Evolutionary conservation across 768 basidiomycete genomes (phyloP).

Genomic region (Boletus reticulatus): DNA sequence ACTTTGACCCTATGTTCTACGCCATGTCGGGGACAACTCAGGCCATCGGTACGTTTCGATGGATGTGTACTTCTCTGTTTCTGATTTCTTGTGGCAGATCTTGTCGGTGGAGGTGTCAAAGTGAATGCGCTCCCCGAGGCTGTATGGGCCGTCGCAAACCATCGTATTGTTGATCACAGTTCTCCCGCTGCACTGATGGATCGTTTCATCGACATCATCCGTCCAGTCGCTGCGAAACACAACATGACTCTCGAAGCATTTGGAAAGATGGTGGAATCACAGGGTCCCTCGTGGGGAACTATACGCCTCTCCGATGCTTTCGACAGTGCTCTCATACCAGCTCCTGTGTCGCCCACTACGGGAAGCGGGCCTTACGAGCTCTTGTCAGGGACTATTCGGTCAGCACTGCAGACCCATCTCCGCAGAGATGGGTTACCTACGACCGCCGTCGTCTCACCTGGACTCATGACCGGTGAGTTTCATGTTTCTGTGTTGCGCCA

Average conservation of each 20-base stretch:
- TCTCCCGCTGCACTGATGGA: slow-evolving; percentile 12
- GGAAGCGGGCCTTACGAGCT: slow-evolving; percentile 38
- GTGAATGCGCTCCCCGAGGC: slow-evolving; percentile 47
- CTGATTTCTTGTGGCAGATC: slow-evolving; percentile 34
- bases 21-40: slow-evolving; percentile 26
- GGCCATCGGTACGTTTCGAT: slow-evolving; percentile 20
- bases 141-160: slow-evolving; percentile 35
- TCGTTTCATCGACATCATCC: slow-evolving; percentile 8
- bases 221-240: slow-evolving; percentile 28
- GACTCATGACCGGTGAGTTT: slow-evolving; percentile 21
- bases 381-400: slow-evolving; percentile 43
- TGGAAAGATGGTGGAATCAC: slow-evolving; percentile 29
- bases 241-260: slow-evolving; percentile 44
- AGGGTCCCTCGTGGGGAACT: slow-evolving; percentile 32
- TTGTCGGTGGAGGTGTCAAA: slow-evolving; percentile 43
- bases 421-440: slow-evolving; percentile 20
- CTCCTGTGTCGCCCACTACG: slow-evolving; percentile 41
- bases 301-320: slow-evolving; percentile 39
- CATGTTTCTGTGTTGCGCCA: not conserved
- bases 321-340: slow-evolving; percentile 35
- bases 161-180: slow-evolving; percentile 35
- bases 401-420: slow-evolving; percentile 35
- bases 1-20: slow-evolving; percentile 21
- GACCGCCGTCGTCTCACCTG: slow-evolving; percentile 37
- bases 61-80: slow-evolving; percentile 7